Percentiles rank a stretch among this genome's conserved stretches.
Conservation (phyloP, 2,329 filamentous ascomycete genomes). For the Alternaria triticimaculans region DNA sequence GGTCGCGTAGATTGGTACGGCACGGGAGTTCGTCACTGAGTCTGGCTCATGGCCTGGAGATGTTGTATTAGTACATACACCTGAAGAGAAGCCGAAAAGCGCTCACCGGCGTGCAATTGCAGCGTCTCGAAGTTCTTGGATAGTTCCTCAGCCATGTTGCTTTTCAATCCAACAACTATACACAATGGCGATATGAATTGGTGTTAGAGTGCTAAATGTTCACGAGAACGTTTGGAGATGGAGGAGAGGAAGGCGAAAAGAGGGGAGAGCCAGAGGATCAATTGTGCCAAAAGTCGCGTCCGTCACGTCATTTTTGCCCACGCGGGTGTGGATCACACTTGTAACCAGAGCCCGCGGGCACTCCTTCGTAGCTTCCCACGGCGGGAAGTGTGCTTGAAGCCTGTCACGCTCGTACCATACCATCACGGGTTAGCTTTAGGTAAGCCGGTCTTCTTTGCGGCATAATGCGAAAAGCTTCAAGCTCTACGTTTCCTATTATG, state of each 20-base stretch:
- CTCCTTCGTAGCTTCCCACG: not conserved
- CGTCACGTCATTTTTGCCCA: conserved; percentile 10
- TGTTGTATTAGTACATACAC: conserved; percentile 2
- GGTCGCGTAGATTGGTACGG: conserved; percentile 94
- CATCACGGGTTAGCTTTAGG: not conserved
- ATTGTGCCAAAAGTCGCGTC: not conserved
- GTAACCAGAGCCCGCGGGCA: not conserved
- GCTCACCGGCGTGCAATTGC: conserved; percentile 58
- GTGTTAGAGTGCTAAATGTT: not conserved
- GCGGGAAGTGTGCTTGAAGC: not conserved
- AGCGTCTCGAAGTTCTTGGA: conserved; percentile 58
- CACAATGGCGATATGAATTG: not conserved
- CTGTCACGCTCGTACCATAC: not conserved
- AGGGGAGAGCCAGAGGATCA: not conserved
- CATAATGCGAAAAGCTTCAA: not conserved
- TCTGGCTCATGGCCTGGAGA: conserved; percentile 76
- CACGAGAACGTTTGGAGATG: not conserved
- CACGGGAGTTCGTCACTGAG: conserved; percentile 80
- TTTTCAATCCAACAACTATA: not conserved
- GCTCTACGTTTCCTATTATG: not conserved
- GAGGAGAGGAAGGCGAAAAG: not conserved
- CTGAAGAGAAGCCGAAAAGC: not conserved
- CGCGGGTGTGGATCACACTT: not conserved
- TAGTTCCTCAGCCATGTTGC: conserved; percentile 48
- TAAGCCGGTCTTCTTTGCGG: not conserved